These are phyloP conservation scores for Aspergillus fumigatus DNA, from an alignment of 2,329 filamentous ascomycete genomes.

Conservation along the genomic window DNA sequence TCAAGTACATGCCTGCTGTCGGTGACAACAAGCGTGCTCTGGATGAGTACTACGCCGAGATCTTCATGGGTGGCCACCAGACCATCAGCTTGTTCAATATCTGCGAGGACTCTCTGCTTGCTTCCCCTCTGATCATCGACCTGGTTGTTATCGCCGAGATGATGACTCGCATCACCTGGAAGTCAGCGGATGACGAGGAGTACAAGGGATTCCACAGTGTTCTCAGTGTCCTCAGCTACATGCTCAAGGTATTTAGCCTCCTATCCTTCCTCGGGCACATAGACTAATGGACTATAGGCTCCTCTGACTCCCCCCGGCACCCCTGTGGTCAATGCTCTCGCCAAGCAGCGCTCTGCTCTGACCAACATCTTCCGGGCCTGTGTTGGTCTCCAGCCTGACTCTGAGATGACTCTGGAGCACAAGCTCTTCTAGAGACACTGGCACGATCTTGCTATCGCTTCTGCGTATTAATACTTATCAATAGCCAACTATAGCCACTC, in stretches of 20 bases:
- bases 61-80: slow-evolving; percentile 98
- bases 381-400: slow-evolving; percentile 93
- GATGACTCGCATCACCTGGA: slow-evolving; percentile 98
- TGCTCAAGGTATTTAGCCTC: slow-evolving; percentile 63
- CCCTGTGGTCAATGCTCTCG: slow-evolving; percentile 89
- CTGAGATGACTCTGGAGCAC: slow-evolving; percentile 98
- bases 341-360: slow-evolving; percentile 89
- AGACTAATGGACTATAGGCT: slow-evolving; percentile 51
- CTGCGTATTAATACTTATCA: background rate
- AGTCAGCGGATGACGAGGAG: slow-evolving; percentile 58
- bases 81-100: slow-evolving; percentile 98
- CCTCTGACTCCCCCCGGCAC: slow-evolving; percentile 91
- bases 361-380: slow-evolving; percentile 99
- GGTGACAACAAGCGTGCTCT: slow-evolving; percentile 98
- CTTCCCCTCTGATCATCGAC: slow-evolving; percentile 95
- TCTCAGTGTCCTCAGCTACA: slow-evolving; percentile 95
- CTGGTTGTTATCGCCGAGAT: slow-evolving; percentile 89
- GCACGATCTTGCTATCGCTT: no score
- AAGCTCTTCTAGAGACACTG: slow-evolving; percentile 67
- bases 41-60: slow-evolving; percentile 98
- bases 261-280: background rate
- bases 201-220: slow-evolving; percentile 97
- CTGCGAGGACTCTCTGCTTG: slow-evolving; percentile 95
- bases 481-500: slow-evolving; percentile 27
- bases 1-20: slow-evolving; percentile 99